Percentiles rank a stretch among this genome's conserved stretches.
These are phyloP conservation scores for Lanmaoa pseudosensibilis DNA, from an alignment of 768 basidiomycete genomes.

Conservation along the genomic window DNA sequence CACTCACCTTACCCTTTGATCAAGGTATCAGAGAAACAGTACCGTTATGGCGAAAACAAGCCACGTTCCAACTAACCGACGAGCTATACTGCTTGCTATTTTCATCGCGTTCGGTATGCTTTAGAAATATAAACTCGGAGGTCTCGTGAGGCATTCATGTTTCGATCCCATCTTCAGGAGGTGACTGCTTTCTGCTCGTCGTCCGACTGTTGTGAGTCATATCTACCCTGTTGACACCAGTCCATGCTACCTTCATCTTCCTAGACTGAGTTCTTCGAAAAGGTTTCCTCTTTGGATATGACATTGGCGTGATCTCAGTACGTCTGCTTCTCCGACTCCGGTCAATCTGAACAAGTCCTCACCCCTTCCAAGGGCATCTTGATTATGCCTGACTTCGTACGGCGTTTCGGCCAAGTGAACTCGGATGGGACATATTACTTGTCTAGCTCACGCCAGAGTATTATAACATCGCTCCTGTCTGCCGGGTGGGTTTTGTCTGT, in stretches of 20 bases:
- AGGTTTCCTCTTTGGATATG: slow-evolving; percentile 17
- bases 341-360: background rate
- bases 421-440: slow-evolving; percentile 11
- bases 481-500: slow-evolving; percentile 5
- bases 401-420: slow-evolving; percentile 11
- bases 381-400: slow-evolving; percentile 18
- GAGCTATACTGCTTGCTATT: slow-evolving; percentile 12
- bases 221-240: background rate
- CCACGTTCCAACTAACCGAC: slow-evolving; percentile 12
- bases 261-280: slow-evolving; percentile 2
- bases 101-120: slow-evolving; percentile 19
- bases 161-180: slow-evolving; percentile 4
- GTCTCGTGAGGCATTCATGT: background rate
- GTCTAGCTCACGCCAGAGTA: slow-evolving; percentile 20
- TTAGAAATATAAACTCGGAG: background rate
- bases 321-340: background rate
- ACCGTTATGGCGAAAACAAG: background rate
- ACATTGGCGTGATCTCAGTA: slow-evolving; percentile 19
- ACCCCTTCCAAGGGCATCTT: slow-evolving; percentile 9
- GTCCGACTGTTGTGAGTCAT: slow-evolving; percentile 1
- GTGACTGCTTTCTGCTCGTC: background rate
- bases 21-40: background rate
- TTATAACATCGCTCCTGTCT: slow-evolving; percentile 18
- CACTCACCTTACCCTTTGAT: background rate
- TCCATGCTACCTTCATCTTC: background rate